Evolutionary conservation across 2,329 filamentous ascomycete species (phyloP), one percentile per base, ranked within the genome.

Genomic region (Beauveria varroae): DNA sequence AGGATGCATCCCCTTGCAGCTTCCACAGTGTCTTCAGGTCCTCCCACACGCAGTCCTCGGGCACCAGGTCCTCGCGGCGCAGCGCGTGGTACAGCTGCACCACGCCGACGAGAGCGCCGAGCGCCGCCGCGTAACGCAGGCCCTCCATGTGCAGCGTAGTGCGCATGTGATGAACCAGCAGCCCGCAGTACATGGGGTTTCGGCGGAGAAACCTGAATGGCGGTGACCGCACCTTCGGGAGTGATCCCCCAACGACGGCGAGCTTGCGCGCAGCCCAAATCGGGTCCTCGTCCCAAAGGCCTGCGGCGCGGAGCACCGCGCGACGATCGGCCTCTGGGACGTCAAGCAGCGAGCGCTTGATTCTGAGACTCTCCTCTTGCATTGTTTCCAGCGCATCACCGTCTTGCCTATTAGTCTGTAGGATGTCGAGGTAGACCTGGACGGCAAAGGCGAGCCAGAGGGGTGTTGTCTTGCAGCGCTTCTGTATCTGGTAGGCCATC

Each of bases 61-160:
- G 5, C 6, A 70, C 56, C 0, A 67, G 60, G 1, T 60, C 52
- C 52, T 68, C 67, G 14, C 65, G 55, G 3, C 41, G 64, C 1
- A 70, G 64, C 18, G 68, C 68, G 3, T 68, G 65, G 18, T 69
- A 68, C 4, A 69, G 56, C 58, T 70, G 66, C 2, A 63, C 57
- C 0, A 51, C 63, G 20, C 16, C 37, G 63, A 70, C 62, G 1
- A 70, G 37, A 4, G 63, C 63, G 9, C 68, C 65, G 0, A 62
- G 61, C 1, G 37, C 20, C 1, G 64, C 65, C 3, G 61, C 66
- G 24, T 65, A 60, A 18, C 49, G 28, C 10, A 66, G 34, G 1
- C 68, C 65, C 1, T 9, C 52, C 0, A 2, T 1, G 6, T 69
- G 68, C 1, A 69, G 49, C 0, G n/a, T 34, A n/a, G 40, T 43